A percentile compares a stretch with the other conserved stretches of the same genome.
These are phyloP conservation scores for Lepidium didymum DNA, from an alignment of 345 rosid genomes.

Conservation along the genomic window DNA sequence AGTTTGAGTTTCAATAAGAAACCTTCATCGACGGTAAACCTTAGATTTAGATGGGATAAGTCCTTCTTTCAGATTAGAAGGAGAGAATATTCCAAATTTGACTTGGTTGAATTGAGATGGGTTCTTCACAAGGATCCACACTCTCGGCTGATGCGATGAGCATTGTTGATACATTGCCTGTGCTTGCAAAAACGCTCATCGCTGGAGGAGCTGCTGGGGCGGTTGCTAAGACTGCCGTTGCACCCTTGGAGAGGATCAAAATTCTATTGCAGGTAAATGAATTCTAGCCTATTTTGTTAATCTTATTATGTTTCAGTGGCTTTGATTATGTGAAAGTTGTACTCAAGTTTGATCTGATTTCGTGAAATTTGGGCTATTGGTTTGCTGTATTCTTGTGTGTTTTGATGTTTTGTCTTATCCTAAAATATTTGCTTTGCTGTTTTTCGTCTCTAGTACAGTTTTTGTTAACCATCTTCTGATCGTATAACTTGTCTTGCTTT, in stretches of 20 bases:
- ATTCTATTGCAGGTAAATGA: conserved; percentile 79
- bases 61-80: conserved; percentile 46
- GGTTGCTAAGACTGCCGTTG: conserved; percentile 84
- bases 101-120: conserved; percentile 35
- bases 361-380: not conserved
- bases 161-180: conserved; percentile 67
- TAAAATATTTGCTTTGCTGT: not conserved
- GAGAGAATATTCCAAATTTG: conserved; percentile 14
- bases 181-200: conserved; percentile 77
- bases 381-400: not conserved
- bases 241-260: conserved; percentile 84
- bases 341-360: not conserved
- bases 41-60: conserved; percentile 92
- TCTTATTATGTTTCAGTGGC: not conserved
- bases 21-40: conserved; percentile 37
- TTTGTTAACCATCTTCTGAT: conserved; percentile 7
- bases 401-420: not conserved
- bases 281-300: not conserved
- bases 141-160: conserved; percentile 53
- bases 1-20: conserved; percentile 29
- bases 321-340: not conserved
- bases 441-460: not conserved
- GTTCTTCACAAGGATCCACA: conserved; percentile 69
- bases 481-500: not conserved
- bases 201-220: conserved; percentile 98